Base-by-base conservation (phyloP, 495 filamentous ascomycete genomes). In the Aspergillus biplanus region DNA sequence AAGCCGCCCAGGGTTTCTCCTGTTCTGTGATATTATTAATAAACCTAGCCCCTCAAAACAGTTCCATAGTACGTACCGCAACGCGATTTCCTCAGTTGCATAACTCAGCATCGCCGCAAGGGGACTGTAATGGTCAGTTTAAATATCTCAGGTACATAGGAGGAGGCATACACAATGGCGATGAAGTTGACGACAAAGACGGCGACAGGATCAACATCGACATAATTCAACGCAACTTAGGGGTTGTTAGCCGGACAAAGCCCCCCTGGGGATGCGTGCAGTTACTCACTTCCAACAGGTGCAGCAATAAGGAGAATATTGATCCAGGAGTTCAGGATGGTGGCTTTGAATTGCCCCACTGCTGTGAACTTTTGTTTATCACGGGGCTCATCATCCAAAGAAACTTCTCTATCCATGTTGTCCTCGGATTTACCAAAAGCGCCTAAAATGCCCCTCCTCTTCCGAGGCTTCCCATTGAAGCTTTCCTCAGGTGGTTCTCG, bases 161-260 rank as follows among this genome's bases (percentile, higher is more conserved):
- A 39, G 33, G 3, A 15, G 33, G 16, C 75, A 49, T 71, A 78
- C 75, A 96, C 83, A 63, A 96, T 96, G 42, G 92, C 92, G 63
- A 95, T 85, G 70, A 96, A 96, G 76, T 96, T 96, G 67, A 95
- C 82, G 32, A 90, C 85, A 69, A 96, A 96, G n/a, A 93, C 83
- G 13, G 77, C 82, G 33, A 89, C 75, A 2, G 79, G 78, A 61
- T 82, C 78, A 32, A 86, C 77, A 21, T 81, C 57, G 33, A 86
- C 79, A 69, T 86, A 91, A 67, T 90, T 83, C 59, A 92, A 68
- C 1, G 82, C 89, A 71, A 96, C 76, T 92, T 54, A 21, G 39
- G 15, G 42, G 3, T 33, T 11, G 52, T 70, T 34, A 70, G 21
- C 21, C 21, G 21, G 21, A 65, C 61, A 59, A 47, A 31, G 21